These are phyloP conservation scores for Leishmania turanica DNA, from an alignment of 208 protist species.

Conservation along the genomic window DNA sequence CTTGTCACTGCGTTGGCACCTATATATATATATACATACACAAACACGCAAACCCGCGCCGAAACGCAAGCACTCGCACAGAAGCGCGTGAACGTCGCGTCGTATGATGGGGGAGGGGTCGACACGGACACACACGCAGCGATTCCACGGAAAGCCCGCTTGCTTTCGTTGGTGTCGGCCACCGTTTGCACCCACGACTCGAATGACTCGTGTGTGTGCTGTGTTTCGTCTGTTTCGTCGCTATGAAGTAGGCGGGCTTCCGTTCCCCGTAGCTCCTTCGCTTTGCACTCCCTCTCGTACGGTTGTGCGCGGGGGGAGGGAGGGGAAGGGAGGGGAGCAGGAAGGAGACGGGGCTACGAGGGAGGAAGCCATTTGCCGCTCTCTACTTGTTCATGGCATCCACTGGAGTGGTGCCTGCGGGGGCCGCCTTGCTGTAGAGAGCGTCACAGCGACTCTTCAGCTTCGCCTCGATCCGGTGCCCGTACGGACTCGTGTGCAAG, in stretches of 20 bases:
- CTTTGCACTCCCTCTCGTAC: neutral
- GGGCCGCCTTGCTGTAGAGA: slow-evolving; percentile 13
- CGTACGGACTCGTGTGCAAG: slow-evolving; percentile 73
- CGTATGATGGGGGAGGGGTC: neutral
- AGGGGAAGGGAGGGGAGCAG: too few relatives aligned
- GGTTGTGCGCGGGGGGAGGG: too few relatives aligned
- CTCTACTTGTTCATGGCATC: neutral
- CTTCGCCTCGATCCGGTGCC: slow-evolving; percentile 75
- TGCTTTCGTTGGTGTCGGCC: neutral
- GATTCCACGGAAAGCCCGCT: neutral
- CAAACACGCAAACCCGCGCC: neutral
- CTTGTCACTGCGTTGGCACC: neutral
- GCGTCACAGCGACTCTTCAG: slow-evolving; percentile 36
- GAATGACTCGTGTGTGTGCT: neutral
- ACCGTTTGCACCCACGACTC: neutral
- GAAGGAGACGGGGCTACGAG: neutral
- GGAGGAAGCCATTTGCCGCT: neutral
- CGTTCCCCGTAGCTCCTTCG: neutral
- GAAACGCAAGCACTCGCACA: neutral
- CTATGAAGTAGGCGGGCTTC: neutral
- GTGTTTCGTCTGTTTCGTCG: neutral
- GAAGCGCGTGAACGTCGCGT: neutral
- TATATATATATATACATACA: neutral
- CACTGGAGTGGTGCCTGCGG: neutral
- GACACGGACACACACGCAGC: neutral